Conservation (phyloP, 169 alveolate genomes). For the Babesia ovis region DNA sequence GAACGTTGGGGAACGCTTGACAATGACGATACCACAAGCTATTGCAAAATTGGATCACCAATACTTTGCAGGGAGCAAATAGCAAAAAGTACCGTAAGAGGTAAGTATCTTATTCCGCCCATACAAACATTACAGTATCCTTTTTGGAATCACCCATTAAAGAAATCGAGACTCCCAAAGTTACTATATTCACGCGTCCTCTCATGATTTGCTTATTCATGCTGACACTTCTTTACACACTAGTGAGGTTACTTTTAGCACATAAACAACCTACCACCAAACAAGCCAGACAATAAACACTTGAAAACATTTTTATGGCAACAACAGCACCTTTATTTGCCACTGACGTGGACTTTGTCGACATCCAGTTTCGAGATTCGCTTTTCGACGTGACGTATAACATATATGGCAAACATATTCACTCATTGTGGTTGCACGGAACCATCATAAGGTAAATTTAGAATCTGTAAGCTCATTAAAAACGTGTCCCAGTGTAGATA, state of each 20-base stretch:
- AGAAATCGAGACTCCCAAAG: neutral
- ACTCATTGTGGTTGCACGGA: conserved; percentile 62
- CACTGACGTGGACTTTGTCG: conserved; percentile 56
- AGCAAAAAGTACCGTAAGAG: neutral
- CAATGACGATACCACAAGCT: conserved; percentile 18
- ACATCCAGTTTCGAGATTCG: conserved; percentile 52
- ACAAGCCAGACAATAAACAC: neutral
- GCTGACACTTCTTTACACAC: conserved; percentile 7
- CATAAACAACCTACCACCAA: neutral
- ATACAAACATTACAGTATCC: neutral
- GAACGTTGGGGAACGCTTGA: conserved; percentile 54
- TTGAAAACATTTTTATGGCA: conserved; percentile 1
- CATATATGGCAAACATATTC: conserved; percentile 43
- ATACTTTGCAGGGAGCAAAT: conserved; percentile 27
- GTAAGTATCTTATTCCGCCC: neutral
- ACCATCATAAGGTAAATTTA: conserved; percentile 27
- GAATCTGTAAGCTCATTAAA: neutral
- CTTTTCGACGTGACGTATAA: conserved; percentile 53
- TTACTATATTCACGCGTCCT: neutral
- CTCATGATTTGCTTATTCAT: conserved; percentile 5
- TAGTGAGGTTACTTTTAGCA: neutral
- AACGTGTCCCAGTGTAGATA: conserved; percentile 12
- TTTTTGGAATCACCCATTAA: conserved; percentile 13
- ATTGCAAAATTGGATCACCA: conserved; percentile 55
- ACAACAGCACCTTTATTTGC: conserved; percentile 53